A percentile compares a stretch with the other conserved stretches of the same genome.
These are phyloP conservation scores for Esteya vermicola DNA, from an alignment of 2,329 filamentous ascomycete genomes.

Conservation along the genomic window DNA sequence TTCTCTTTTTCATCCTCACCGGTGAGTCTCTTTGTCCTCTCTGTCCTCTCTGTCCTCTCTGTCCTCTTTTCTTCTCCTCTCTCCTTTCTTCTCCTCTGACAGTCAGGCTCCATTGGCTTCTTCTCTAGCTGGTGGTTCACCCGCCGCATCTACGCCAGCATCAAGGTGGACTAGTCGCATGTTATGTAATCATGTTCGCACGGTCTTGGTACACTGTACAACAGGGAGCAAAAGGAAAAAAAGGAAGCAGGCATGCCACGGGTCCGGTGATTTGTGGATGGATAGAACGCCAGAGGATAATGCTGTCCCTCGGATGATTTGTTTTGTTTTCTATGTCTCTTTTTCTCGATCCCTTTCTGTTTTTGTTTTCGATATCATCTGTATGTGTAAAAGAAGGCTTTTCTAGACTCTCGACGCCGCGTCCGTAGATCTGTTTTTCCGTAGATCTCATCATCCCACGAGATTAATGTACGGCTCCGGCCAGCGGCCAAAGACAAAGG, in stretches of 20 bases:
- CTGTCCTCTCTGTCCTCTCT: background rate
- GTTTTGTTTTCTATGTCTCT: background rate
- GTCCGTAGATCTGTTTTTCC: no score
- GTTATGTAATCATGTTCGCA: background rate
- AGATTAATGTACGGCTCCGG: constrained; percentile 73
- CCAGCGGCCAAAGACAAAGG: constrained; percentile 74
- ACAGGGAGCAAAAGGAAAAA: background rate
- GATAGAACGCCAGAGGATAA: no score
- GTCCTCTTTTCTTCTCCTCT: constrained; percentile 10
- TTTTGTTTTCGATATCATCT: background rate
- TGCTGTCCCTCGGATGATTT: no score
- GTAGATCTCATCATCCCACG: constrained; percentile 47
- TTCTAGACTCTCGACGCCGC: background rate
- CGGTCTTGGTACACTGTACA: background rate
- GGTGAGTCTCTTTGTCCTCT: constrained; percentile 39
- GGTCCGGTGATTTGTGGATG: no score
- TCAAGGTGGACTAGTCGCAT: constrained; percentile 75
- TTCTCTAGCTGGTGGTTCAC: constrained; percentile 92
- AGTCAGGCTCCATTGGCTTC: constrained; percentile 79
- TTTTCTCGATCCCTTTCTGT: background rate
- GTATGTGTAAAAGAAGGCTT: background rate
- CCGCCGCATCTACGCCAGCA: constrained; percentile 87
- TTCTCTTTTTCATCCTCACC: constrained; percentile 84
- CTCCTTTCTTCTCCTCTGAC: background rate
- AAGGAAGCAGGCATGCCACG: background rate